These are phyloP conservation scores for Fusarium sp. DNA, from an alignment of 2,329 filamentous ascomycete species.

Conservation along the genomic window DNA sequence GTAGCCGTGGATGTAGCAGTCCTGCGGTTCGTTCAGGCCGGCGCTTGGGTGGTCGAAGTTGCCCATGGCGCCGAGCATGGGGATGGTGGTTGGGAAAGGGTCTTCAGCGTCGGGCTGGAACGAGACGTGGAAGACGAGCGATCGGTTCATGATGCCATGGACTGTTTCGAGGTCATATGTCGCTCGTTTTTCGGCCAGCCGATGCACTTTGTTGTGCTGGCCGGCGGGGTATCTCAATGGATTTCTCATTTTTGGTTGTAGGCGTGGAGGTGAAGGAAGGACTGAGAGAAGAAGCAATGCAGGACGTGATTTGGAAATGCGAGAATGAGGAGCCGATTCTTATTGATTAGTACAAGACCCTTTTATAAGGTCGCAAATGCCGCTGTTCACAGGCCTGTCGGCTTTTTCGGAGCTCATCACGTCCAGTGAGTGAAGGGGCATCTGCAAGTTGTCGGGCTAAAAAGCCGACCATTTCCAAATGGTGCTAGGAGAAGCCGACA, in stretches of 20 bases:
- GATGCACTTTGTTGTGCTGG: not conserved
- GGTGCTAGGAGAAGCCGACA: not conserved
- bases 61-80: slow-evolving; percentile 5
- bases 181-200: slow-evolving; percentile 1
- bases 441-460: not conserved
- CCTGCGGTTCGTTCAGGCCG: slow-evolving; percentile 1
- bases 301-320: not conserved
- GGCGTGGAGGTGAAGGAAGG: not conserved
- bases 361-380: not conserved
- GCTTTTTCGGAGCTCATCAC: not conserved
- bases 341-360: not conserved
- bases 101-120: not conserved
- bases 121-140: slow-evolving; percentile 2
- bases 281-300: not conserved
- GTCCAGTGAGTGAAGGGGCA: not conserved
- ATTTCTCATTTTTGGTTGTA: not conserved
- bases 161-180: not conserved
- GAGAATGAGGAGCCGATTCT: not conserved
- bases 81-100: not conserved
- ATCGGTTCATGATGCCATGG: slow-evolving; percentile 1
- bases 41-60: slow-evolving; percentile 2
- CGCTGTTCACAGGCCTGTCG: not conserved
- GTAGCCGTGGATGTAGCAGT: slow-evolving; percentile 5
- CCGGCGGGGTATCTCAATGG: not conserved
- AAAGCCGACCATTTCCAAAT: not conserved